phyloP scores from a whole-genome alignment of 2,329 filamentous ascomycete genomes.

The Exserohilum turcica region DNA sequence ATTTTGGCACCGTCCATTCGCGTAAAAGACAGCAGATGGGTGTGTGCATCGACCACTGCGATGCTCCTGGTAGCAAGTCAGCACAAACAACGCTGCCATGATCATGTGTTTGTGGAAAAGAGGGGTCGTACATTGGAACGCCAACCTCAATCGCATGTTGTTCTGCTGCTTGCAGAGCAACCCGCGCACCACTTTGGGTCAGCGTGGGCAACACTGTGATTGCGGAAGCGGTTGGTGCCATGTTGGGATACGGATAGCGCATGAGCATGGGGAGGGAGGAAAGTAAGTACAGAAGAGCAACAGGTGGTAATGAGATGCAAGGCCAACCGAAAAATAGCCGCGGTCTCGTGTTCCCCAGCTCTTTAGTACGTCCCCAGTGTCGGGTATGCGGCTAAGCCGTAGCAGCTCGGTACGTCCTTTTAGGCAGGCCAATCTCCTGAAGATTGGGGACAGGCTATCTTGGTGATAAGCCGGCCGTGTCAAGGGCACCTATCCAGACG shows the following conservation, averaged over 20 bases:
- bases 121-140: constrained; percentile 40
- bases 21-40: constrained; percentile 52
- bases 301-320: neutral
- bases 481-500: neutral
- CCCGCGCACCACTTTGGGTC: constrained; percentile 36
- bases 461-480: constrained; percentile 4
- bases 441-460: constrained; percentile 3
- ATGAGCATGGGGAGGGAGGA: constrained; percentile 2
- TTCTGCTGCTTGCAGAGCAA: constrained; percentile 37
- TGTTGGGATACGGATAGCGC: constrained; percentile 10
- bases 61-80: constrained; percentile 49
- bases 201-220: constrained; percentile 32
- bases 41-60: constrained; percentile 51
- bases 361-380: constrained; percentile 7
- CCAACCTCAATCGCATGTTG: constrained; percentile 33
- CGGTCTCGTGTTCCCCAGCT: constrained; percentile 6
- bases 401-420: constrained; percentile 1
- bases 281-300: neutral
- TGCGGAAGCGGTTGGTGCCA: constrained; percentile 21
- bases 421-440: constrained; percentile 4
- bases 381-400: constrained; percentile 16
- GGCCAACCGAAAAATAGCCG: constrained; percentile 7
- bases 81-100: neutral
- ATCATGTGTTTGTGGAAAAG: neutral
- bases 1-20: constrained; percentile 55